Evolutionary conservation across 2,329 filamentous ascomycete genomes (phyloP), one percentile per base, ranked within the genome.

Genomic region (Cryphonectria radicalis): DNA sequence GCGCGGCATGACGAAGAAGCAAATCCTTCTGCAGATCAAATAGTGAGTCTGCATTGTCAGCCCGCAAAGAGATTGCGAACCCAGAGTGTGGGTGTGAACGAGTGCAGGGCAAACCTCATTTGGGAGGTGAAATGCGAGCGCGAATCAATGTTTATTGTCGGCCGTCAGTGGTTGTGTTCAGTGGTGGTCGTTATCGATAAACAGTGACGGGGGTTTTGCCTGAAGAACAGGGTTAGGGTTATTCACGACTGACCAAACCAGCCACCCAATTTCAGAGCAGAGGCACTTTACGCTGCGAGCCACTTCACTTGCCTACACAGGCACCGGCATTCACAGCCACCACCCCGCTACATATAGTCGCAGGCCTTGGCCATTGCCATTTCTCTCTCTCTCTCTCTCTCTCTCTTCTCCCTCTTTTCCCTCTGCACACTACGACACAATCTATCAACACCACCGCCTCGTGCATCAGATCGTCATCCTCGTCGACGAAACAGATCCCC

Each of bases 181-280:
- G 46, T 19, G 19, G n/a, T n/a, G 6, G 3, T 28, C n/a, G 53
- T 28, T 28, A 28, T 57, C 53, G 53, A 57, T 13, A 14, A 14
- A 6, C 8, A 19, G 6, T 19, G 6, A 43, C 32, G 14, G 14
- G 13, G 4, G 13, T 5, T 6, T 17, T 17, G 14, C 14, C 19
- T n/a, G 7, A 11, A 14, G 2, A 1, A 1, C 22, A 28, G 53
- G 53, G 53, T 57, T 57, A 60, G 57, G 19, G 28, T 60, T n/a
- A 19, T 17, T 22, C 50, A 1, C 50, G 8, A n/a, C n/a, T 28
- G 0, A 3, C 4, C 43, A 43, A 25, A 25, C 63, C 63, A 66
- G 46, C 63, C 63, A 42, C 63, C 63, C 63, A 66, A 53, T 53
- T 66, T 66, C 43, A 25, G 10, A 25, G 10, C 53, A 25, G 50